These are phyloP conservation scores for Hawksworthiomyces lignivorus DNA, from an alignment of 2,329 filamentous ascomycete genomes.

Conservation along the genomic window DNA sequence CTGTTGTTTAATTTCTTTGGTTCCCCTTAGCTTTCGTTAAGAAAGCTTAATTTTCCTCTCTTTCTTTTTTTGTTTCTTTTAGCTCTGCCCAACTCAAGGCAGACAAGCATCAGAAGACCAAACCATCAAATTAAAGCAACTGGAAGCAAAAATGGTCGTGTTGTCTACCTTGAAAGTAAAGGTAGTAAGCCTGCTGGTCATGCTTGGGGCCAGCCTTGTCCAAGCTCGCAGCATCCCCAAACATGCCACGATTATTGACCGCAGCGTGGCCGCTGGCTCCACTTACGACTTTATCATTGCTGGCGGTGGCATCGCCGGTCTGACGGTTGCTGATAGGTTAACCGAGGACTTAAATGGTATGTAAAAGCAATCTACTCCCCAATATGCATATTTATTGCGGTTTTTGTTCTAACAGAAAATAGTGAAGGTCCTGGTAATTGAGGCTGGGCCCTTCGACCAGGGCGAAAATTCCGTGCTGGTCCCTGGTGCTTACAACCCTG, in stretches of 20 bases:
- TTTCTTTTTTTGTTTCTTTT: too few relatives aligned
- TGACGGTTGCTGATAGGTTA: slow-evolving; percentile 33
- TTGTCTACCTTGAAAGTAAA: neutral
- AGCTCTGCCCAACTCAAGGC: too few relatives aligned
- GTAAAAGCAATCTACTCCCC: too few relatives aligned
- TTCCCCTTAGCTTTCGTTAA: too few relatives aligned
- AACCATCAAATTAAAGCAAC: too few relatives aligned
- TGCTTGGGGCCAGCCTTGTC: neutral
- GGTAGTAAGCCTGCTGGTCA: neutral
- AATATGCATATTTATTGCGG: too few relatives aligned
- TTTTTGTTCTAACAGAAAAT: too few relatives aligned
- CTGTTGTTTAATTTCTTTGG: too few relatives aligned
- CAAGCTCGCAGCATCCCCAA: neutral
- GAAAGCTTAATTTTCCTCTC: too few relatives aligned
- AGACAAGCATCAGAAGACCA: too few relatives aligned
- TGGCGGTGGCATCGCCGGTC: slow-evolving; percentile 30
- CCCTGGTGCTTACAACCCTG: slow-evolving; percentile 22
- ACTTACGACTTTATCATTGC: slow-evolving; percentile 19
- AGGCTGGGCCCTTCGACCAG: slow-evolving; percentile 18
- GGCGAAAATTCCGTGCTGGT: slow-evolving; percentile 21
- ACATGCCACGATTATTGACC: slow-evolving; percentile 5
- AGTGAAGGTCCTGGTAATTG: slow-evolving; percentile 19
- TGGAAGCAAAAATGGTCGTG: neutral
- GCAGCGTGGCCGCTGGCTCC: neutral
- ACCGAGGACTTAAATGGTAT: slow-evolving; percentile 34